Conservation (phyloP, 306 rosid genomes). For the Quercus engelmannii region DNA sequence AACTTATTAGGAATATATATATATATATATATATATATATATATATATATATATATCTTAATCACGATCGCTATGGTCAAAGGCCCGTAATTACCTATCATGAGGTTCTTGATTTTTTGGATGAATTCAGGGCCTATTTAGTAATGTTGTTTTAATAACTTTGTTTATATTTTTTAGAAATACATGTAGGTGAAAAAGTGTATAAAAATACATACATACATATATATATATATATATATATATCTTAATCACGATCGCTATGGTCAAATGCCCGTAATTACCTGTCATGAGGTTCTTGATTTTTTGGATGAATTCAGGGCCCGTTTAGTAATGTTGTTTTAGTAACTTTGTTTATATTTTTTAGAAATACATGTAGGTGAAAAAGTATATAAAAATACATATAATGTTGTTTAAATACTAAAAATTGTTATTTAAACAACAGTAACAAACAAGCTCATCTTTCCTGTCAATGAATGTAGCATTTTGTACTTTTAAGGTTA, state of each 20-base stretch:
- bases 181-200: too few relatives aligned
- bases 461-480: not conserved
- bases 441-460: fast-evolving
- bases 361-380: fast-evolving
- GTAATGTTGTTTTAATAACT: too few relatives aligned
- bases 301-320: not conserved
- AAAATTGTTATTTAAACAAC: fast-evolving
- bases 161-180: too few relatives aligned
- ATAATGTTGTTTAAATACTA: too few relatives aligned
- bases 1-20: not conserved
- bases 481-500: not conserved
- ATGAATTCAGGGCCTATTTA: too few relatives aligned
- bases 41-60: not conserved
- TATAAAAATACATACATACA: too few relatives aligned
- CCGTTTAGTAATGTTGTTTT: too few relatives aligned
- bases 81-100: not conserved
- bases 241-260: not conserved
- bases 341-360: too few relatives aligned
- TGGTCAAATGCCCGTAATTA: not conserved
- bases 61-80: too few relatives aligned
- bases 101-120: not conserved
- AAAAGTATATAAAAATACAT: fast-evolving
- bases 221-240: not conserved
- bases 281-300: not conserved
- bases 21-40: not conserved